Conservation (phyloP, 495 filamentous ascomycete genomes). For the Hypoxylon perforatum region DNA sequence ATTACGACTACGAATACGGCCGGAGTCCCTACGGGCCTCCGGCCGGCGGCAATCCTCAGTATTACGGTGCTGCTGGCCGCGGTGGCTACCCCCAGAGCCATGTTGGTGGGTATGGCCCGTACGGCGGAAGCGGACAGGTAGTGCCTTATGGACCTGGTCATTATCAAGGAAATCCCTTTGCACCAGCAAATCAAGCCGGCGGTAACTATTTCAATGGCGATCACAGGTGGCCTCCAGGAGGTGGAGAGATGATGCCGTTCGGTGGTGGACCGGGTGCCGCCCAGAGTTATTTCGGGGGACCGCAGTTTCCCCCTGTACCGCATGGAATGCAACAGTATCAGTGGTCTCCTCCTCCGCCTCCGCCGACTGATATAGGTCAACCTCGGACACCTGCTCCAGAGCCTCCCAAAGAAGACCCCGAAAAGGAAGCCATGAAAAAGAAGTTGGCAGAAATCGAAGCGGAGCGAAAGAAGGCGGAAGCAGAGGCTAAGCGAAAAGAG, state of each 20-base stretch:
- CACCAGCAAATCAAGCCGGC: conserved; percentile 45
- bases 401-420: conserved; percentile 56
- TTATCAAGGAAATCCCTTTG: conserved; percentile 55
- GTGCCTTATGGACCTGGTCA: conserved; percentile 54
- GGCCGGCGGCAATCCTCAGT: conserved; percentile 44
- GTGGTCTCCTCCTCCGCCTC: conserved; percentile 54
- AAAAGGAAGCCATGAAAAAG: conserved; percentile 55
- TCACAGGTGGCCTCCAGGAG: conserved; percentile 41
- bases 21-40: conserved; percentile 49
- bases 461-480: conserved; percentile 50
- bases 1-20: conserved; percentile 54
- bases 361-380: conserved; percentile 55
- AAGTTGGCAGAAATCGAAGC: conserved; percentile 52
- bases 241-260: conserved; percentile 62
- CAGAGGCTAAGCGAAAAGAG: conserved; percentile 54
- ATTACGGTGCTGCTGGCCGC: conserved; percentile 48
- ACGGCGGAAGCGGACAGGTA: conserved; percentile 48
- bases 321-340: conserved; percentile 55
- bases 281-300: conserved; percentile 43
- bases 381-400: conserved; percentile 52
- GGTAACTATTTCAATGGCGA: conserved; percentile 52
- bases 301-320: conserved; percentile 43
- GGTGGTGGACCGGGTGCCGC: conserved; percentile 30
- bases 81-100: conserved; percentile 56
- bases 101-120: conserved; percentile 51